Evolutionary conservation across 2,329 filamentous ascomycete species (phyloP), one percentile per base, ranked within the genome.

Genomic region (Ophiostoma piceae): DNA sequence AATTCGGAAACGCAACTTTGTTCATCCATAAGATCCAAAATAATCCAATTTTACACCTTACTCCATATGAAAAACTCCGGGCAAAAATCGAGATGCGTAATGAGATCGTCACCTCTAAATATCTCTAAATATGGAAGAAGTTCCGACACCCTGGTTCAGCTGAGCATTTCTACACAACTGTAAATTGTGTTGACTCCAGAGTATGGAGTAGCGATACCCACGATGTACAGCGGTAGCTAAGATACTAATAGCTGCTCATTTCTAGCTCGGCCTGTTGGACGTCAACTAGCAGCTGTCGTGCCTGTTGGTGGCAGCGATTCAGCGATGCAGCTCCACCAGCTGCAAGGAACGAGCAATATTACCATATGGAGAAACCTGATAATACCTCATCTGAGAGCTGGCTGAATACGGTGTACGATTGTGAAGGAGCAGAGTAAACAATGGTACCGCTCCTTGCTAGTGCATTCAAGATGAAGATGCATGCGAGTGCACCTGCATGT

Each of bases 291-390:
- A 60, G 54, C 54, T 60, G 16, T 60, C 54, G 54, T 60, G 54
- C 22, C 26, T 64, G 60, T 64, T 64, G 60, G 60, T 64, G 60
- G 60, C 60, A 64, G 60, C 54, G 22, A 60, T 60, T 26, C 22
- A 60, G 54, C 54, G 22, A 60, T 12, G 54, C 8, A 35, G 16
- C 60, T 64, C 60, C 60, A 64, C 60, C 60, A 64, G 26, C 60
- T 64, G 12, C 60, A 64, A 64, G 60, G 60, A 37, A 64, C 60
- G 60, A 64, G 54, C 29, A 64, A 64, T 64, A 35, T 64, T 64
- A 64, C 29, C 60, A 64, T 64, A 64, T 64, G 60, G 60, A 64
- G 60, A 64, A 64, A 64, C 60, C 60, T 64, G 60, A 64, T 64
- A 64, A 64, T 64, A 64, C 60, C 60, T 64, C 60, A 22, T 64